Base-by-base conservation (phyloP, 352 stramenopile species). In the Blastocystis sp. region DNA sequence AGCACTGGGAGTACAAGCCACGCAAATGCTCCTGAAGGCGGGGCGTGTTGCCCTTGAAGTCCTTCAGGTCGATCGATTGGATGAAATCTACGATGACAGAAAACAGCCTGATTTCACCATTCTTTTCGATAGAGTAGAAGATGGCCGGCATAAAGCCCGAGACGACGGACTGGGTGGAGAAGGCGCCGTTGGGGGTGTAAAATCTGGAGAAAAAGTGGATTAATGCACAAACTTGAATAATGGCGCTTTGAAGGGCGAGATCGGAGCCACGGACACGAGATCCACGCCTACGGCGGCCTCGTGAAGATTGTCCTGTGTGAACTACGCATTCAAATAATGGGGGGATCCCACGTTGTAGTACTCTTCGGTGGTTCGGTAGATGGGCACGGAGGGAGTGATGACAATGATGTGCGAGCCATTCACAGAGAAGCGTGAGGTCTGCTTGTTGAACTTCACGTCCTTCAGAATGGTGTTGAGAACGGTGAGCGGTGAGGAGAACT, bases 341-440 rank as follows among this genome's bases (percentile, higher is more conserved):
- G 34, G 9, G 11, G 34, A n/a, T 45, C 34, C 14, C 38, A 81
- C 70, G 28, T 81, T 81, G 48, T 81, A 81, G 7, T 54, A 57
- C 17, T 43, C 45, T 3, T 81, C 21, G 28, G 64, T 45, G 17
- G 43, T 38, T 21, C 28, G 2, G 38, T 81, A 81, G 34, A 81
- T 81, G 10, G 70, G 70, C 4, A 81, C 70, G 43, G 70, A 81
- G 3, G 70, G 10, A 0, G 70, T 81, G 57, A 81, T 81, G 3
- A 81, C 43, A 19, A 81, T 81, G n/a, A 81, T 81, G 38, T 81
- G 70, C 11, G 70, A 81, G 38, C 70, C 70, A 19, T 81, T 81
- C 45, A 81, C 57, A 19, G 28, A 45, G 40, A 81, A 81, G n/a
- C 54, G 57, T 4, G 70, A 65, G 17, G 24, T 62, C 57, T 43